Evolutionary conservation across 192 early-diverging fungal species (phyloP).

Genomic region (Linnemannia zychae): DNA sequence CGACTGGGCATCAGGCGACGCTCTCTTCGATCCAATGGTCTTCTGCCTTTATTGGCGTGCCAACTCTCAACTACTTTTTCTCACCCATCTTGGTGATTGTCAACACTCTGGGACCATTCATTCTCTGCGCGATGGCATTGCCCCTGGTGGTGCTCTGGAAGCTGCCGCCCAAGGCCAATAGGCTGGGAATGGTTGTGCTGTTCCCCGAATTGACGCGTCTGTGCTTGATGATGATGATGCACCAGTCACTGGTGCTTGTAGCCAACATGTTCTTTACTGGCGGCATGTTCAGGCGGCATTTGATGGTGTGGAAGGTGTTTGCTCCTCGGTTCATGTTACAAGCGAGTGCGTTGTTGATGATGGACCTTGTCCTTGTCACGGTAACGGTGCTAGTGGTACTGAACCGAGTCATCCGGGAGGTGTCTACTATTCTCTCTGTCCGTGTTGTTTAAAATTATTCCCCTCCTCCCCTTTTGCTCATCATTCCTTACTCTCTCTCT

Average conservation of each 20-base stretch:
- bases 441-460: conserved; percentile 30
- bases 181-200: conserved; percentile 55
- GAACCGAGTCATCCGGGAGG: conserved; percentile 36
- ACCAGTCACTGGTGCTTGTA: conserved; percentile 59
- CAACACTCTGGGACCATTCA: conserved; percentile 81
- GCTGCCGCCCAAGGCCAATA: conserved; percentile 52
- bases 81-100: conserved; percentile 79
- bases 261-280: conserved; percentile 71
- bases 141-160: conserved; percentile 75
- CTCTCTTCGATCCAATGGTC: conserved; percentile 94
- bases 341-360: conserved; percentile 43
- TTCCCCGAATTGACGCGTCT: conserved; percentile 59
- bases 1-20: conserved; percentile 93
- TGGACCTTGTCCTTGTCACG: conserved; percentile 42
- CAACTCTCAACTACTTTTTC: conserved; percentile 74
- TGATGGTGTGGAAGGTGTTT: conserved; percentile 99
- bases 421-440: conserved; percentile 18
- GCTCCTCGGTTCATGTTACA: conserved; percentile 88
- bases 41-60: conserved; percentile 87
- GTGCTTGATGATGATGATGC: conserved; percentile 63
- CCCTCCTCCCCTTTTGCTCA: not conserved
- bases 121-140: conserved; percentile 61
- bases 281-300: conserved; percentile 80
- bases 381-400: conserved; percentile 35
- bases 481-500: not conserved